phyloP scores from a whole-genome alignment of 306 rosid genomes.

The Heteromeles arbutifolia region DNA sequence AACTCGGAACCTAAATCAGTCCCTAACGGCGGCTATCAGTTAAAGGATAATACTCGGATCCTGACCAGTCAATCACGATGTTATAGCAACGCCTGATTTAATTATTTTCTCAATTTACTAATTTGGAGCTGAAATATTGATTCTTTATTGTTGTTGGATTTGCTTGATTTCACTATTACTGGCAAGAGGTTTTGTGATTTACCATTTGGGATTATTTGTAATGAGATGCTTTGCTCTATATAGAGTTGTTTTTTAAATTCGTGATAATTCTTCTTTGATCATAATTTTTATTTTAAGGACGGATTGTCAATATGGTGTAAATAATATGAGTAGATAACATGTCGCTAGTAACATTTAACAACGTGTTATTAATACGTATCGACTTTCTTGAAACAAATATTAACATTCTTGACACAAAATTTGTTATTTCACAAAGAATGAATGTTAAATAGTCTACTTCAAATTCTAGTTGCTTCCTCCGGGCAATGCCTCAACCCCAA shows the following conservation, averaged over 20 bases:
- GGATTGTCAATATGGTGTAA: no score
- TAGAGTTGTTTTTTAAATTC: neutral
- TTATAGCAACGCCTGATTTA: neutral
- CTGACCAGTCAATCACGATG: neutral
- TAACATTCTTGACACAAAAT: neutral
- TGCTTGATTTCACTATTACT: neutral
- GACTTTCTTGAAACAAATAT: no score
- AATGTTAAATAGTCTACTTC: neutral
- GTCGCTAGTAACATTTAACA: neutral
- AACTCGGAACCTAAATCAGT: slow-evolving; percentile 10
- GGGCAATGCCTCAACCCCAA: neutral
- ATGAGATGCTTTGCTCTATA: neutral
- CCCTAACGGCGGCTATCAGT: neutral
- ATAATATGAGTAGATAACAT: neutral
- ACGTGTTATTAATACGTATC: neutral
- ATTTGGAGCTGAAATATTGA: neutral
- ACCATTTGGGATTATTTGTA: slow-evolving; percentile 1
- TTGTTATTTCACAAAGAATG: neutral
- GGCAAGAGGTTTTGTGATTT: neutral
- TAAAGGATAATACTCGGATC: neutral
- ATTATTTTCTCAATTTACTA: no score
- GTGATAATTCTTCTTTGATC: no score
- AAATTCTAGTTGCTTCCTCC: neutral
- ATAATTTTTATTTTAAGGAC: no score
- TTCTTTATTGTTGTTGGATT: neutral